These are phyloP conservation scores for Mycosarcoma mackinlayi DNA, from an alignment of 1,284 basidiomycete species.

Conservation along the genomic window DNA sequence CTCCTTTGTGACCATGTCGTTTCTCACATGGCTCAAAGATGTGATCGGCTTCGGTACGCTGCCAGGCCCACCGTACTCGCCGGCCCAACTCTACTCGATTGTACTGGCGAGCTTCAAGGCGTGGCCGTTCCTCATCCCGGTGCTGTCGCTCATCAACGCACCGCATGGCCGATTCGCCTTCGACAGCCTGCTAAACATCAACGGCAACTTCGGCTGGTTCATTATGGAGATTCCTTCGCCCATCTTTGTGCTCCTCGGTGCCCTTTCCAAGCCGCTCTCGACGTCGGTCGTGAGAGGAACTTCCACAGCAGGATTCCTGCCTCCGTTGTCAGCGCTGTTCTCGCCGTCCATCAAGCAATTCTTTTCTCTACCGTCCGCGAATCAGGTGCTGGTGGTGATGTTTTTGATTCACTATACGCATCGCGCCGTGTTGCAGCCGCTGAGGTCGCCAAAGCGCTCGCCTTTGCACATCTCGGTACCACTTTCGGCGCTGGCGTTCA, in stretches of 20 bases:
- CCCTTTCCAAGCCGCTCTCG: slow-evolving; percentile 71
- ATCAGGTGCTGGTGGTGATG: slow-evolving; percentile 74
- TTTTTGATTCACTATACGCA: slow-evolving; percentile 85
- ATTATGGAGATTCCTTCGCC: slow-evolving; percentile 86
- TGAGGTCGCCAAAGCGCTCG: slow-evolving; percentile 83
- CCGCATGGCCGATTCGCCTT: slow-evolving; percentile 80
- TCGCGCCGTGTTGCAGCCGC: slow-evolving; percentile 82
- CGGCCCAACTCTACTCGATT: slow-evolving; percentile 52
- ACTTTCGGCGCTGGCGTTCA: slow-evolving; percentile 76
- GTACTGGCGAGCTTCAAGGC: slow-evolving; percentile 68
- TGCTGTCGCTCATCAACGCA: slow-evolving; percentile 73
- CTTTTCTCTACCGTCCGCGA: slow-evolving; percentile 69
- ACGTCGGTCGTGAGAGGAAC: slow-evolving; percentile 29
- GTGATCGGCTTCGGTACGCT: slow-evolving; percentile 35
- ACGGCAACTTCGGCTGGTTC: slow-evolving; percentile 77
- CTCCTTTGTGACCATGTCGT: slow-evolving; percentile 11
- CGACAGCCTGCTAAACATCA: slow-evolving; percentile 51
- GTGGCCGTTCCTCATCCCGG: slow-evolving; percentile 69
- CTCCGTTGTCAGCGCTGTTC: slow-evolving; percentile 37
- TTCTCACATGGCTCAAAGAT: slow-evolving; percentile 43
- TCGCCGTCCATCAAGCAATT: slow-evolving; percentile 62
- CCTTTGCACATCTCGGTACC: slow-evolving; percentile 79
- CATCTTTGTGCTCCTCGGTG: slow-evolving; percentile 70
- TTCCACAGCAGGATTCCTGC: slow-evolving; percentile 6
- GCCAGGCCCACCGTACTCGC: slow-evolving; percentile 44